These are phyloP conservation scores for Thecaphora thlaspeos DNA, from an alignment of 1,284 basidiomycete species.

Conservation along the genomic window DNA sequence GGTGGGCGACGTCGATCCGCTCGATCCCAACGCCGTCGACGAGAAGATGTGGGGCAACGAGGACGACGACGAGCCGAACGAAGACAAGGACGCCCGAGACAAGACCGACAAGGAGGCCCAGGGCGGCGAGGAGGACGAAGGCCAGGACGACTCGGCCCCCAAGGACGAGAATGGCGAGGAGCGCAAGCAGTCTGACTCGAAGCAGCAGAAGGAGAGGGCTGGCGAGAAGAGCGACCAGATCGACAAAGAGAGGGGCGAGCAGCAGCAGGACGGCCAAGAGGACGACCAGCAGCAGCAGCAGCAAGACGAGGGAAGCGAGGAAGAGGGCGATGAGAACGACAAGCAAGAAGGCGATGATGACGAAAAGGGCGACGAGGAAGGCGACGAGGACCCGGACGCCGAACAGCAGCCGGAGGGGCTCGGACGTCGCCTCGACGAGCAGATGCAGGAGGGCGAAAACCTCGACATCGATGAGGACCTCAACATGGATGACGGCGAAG, in stretches of 20 bases:
- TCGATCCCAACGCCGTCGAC: slow-evolving; percentile 84
- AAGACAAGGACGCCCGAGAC: slow-evolving; percentile 44
- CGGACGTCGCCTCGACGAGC: slow-evolving; percentile 54
- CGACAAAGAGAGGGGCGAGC: slow-evolving; percentile 52
- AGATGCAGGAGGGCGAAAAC: slow-evolving; percentile 55
- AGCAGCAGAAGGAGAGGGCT: slow-evolving; percentile 60
- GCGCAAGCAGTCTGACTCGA: slow-evolving; percentile 4
- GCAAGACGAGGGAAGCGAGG: slow-evolving; percentile 5
- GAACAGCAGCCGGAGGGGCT: slow-evolving; percentile 59
- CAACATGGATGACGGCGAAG: slow-evolving; percentile 35
- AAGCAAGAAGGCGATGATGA: slow-evolving; percentile 45
- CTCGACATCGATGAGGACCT: slow-evolving; percentile 52
- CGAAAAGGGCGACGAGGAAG: slow-evolving; percentile 42
- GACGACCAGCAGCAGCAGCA: slow-evolving; percentile 14
- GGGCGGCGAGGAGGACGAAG: slow-evolving; percentile 53
- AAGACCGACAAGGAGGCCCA: slow-evolving; percentile 59
- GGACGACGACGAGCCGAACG: slow-evolving; percentile 65
- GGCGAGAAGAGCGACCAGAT: slow-evolving; percentile 57
- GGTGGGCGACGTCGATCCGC: slow-evolving; percentile 77
- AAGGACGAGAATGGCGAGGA: slow-evolving; percentile 34
- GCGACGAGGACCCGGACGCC: slow-evolving; percentile 54
- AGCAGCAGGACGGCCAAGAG: slow-evolving; percentile 12
- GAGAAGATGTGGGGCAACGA: slow-evolving; percentile 97
- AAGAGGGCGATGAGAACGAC: slow-evolving; percentile 24
- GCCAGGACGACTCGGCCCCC: slow-evolving; percentile 29